phyloP scores from a whole-genome alignment of 805 yeast species.

The Myxozyma neotropica region DNA sequence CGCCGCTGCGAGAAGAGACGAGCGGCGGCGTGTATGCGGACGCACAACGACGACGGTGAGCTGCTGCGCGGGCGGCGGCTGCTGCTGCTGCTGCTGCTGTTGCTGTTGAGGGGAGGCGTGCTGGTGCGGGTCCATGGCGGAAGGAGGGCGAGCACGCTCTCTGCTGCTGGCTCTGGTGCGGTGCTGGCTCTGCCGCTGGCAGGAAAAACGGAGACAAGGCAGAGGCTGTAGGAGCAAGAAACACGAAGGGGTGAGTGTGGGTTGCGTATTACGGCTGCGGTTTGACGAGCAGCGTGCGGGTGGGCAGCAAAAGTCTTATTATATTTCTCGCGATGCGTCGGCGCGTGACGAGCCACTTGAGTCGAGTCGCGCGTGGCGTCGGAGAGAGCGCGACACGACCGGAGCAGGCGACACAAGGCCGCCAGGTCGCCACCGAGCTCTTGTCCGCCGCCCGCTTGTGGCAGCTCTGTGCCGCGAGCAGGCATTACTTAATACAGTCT shows the following conservation, averaged over 20 bases:
- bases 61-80: slow-evolving; percentile 4
- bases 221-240: too few relatives aligned
- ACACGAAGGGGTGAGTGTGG: too few relatives aligned
- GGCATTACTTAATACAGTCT: too few relatives aligned
- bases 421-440: background rate
- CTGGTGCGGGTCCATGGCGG: slow-evolving; percentile 3
- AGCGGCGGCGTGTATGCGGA: slow-evolving; percentile 9
- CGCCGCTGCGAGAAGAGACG: slow-evolving; percentile 9
- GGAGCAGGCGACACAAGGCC: background rate
- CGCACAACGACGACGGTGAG: too few relatives aligned
- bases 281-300: too few relatives aligned
- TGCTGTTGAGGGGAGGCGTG: slow-evolving; percentile 4
- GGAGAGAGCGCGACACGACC: background rate
- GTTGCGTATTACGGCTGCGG: too few relatives aligned
- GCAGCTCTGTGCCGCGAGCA: slow-evolving; percentile 15
- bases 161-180: too few relatives aligned
- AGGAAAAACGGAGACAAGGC: too few relatives aligned
- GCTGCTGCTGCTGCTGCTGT: slow-evolving; percentile 15
- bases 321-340: background rate
- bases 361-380: background rate
- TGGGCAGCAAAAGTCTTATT: background rate
- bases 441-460: background rate
- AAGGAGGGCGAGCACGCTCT: background rate
- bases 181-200: too few relatives aligned
- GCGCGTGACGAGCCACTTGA: background rate